These are phyloP conservation scores for Kockovaella imperatae DNA, from an alignment of 768 basidiomycete species.

Conservation along the genomic window DNA sequence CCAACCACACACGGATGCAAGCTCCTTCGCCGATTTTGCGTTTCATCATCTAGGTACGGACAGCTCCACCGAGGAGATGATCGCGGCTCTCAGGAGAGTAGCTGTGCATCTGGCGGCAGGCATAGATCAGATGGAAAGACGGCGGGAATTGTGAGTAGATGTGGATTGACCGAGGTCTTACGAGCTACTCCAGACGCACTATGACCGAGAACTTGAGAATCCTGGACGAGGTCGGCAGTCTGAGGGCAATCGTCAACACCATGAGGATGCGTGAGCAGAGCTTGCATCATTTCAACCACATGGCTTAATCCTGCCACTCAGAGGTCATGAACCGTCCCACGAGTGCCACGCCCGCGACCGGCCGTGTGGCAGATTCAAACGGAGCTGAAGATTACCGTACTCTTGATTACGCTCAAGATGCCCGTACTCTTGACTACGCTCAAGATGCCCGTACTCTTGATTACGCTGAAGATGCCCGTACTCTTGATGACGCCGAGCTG, in stretches of 20 bases:
- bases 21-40: slow-evolving; percentile 23
- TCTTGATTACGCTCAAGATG: no score
- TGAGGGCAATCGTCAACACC: slow-evolving; percentile 25
- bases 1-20: no score
- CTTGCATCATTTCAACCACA: neutral
- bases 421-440: no score
- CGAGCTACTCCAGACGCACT: slow-evolving; percentile 11
- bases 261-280: slow-evolving; percentile 35
- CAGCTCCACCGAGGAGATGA: slow-evolving; percentile 7
- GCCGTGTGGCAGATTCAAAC: no score
- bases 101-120: slow-evolving; percentile 21
- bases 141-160: slow-evolving; percentile 25
- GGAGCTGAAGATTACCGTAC: no score
- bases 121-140: slow-evolving; percentile 30
- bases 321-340: neutral
- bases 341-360: no score
- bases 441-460: no score
- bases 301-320: neutral
- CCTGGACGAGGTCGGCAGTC: slow-evolving; percentile 25
- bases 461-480: no score
- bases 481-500: no score
- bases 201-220: slow-evolving; percentile 33
- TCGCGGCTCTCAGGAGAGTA: slow-evolving; percentile 14
- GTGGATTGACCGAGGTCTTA: neutral
- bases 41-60: slow-evolving; percentile 12